Evolutionary conservation across 1,284 basidiomycete genomes (phyloP), one percentile per base, ranked within the genome.

Genomic region (Tausonia pullulans): DNA sequence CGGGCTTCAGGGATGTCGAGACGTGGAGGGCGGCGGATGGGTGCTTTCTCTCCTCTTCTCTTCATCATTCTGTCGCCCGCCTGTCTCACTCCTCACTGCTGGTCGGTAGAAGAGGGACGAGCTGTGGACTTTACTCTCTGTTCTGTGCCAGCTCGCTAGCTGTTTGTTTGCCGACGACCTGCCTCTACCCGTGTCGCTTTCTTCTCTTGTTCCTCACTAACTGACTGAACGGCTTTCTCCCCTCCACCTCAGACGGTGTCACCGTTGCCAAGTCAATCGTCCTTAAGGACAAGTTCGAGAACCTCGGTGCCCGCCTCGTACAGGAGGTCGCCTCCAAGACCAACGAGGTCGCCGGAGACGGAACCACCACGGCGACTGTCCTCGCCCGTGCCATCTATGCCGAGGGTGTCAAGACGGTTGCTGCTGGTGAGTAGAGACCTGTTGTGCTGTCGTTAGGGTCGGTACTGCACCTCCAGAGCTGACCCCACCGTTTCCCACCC

Each of bases 361-460:
- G 95, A 69, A 98, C 94, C 11, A 98, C 95, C 11, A 98, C 95
- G 40, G 94, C 95, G 40, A 98, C 95, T 50, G 95, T 98, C 62
- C 86, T 98, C 67, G 91, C 95, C 7, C 88, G 90, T 65, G 93
- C 94, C 68, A 98, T 98, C 79, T 98, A 97, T 80, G 83, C 92
- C 0, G 95, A 98, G 78, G 95, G 95, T 79, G 94, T 98, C 71
- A 98, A 98, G 83, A 98, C 98, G 75, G 95, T 98, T 66, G 94
- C 95, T 53, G 95, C 95, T 11, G 92, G 68, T 67, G 45, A 48
- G 66, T 67, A 14, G 16, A 11, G 44, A 4, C 16, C 2, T 39
- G 40, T 13, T 13, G 3, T 54, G n/a, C 48, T 52, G 10, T 43
- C 40, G 39, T 16, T 45, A 11, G 2, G 9, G 27, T 54, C 51